Evolutionary conservation across 1,139 yeast genomes (phyloP).

Genomic region (Keqinozyma sinolaborantium): DNA sequence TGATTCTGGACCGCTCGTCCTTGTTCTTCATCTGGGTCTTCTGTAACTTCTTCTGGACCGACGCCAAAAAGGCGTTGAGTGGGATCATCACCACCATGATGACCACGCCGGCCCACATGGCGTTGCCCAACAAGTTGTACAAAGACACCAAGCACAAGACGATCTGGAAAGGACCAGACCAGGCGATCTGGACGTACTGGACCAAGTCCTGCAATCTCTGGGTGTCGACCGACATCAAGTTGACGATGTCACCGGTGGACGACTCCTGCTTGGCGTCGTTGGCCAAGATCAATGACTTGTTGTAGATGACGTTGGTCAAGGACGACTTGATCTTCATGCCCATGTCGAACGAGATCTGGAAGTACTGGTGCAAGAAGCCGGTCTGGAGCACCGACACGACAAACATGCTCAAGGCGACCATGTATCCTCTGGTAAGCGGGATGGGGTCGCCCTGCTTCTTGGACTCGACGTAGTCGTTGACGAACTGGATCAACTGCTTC

Average conservation of each 20-base stretch:
- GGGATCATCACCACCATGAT: constrained; percentile 86
- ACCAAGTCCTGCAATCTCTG: constrained; percentile 90
- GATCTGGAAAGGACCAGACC: constrained; percentile 98
- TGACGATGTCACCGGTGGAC: constrained; percentile 95
- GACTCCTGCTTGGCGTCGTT: constrained; percentile 78
- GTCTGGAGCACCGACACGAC: constrained; percentile 80
- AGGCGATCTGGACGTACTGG: constrained; percentile 80
- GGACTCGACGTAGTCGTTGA: constrained; percentile 64
- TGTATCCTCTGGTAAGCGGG: constrained; percentile 76
- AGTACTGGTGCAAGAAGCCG: constrained; percentile 84
- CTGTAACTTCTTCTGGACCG: constrained; percentile 72
- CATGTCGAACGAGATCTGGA: constrained; percentile 80
- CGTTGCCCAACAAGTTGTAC: constrained; percentile 73
- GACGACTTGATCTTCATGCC: constrained; percentile 90
- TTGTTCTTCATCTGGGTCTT: constrained; percentile 47
- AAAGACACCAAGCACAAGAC: constrained; percentile 72
- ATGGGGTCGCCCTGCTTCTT: constrained; percentile 29
- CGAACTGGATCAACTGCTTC: constrained; percentile 73
- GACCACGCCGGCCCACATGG: constrained; percentile 97
- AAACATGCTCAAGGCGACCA: constrained; percentile 84
- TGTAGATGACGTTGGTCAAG: constrained; percentile 73
- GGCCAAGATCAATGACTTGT: constrained; percentile 76
- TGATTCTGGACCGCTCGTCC: constrained; percentile 51
- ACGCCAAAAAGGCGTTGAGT: constrained; percentile 70
- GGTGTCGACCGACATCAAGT: constrained; percentile 94